Percentiles rank a stretch among this genome's conserved stretches.
These are phyloP conservation scores for Plasmopara viticola DNA, from an alignment of 352 stramenopile species.

Conservation along the genomic window DNA sequence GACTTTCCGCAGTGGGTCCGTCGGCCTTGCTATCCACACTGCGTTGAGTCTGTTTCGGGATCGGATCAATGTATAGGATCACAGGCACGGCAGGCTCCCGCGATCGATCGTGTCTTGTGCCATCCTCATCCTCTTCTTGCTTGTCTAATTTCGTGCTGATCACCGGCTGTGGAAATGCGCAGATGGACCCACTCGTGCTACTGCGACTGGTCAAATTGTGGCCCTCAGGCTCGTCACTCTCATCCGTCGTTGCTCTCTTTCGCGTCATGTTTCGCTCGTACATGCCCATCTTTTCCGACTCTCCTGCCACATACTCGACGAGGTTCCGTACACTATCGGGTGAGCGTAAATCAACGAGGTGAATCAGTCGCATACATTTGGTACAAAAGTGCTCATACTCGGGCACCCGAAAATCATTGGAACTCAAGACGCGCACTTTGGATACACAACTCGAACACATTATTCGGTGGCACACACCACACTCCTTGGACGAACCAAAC, in stretches of 20 bases:
- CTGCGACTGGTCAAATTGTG: constrained; percentile 16
- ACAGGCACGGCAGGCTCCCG: constrained; percentile 24
- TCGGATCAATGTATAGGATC: constrained; percentile 16
- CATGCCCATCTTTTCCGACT: constrained; percentile 22
- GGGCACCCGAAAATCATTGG: constrained; percentile 47
- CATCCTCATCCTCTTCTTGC: too few relatives aligned
- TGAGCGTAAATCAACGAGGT: constrained; percentile 54
- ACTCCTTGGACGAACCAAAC: constrained; percentile 53
- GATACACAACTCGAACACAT: constrained; percentile 58
- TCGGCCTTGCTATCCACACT: constrained; percentile 16
- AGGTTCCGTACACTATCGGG: constrained; percentile 37
- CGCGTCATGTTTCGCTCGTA: constrained; percentile 15
- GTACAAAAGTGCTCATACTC: constrained; percentile 60
- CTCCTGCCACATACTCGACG: constrained; percentile 32
- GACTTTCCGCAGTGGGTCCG: not conserved
- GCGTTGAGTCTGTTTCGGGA: constrained; percentile 12
- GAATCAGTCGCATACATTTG: constrained; percentile 56
- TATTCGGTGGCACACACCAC: constrained; percentile 51
- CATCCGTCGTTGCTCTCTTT: constrained; percentile 27
- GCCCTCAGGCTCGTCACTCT: constrained; percentile 22
- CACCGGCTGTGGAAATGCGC: constrained; percentile 19
- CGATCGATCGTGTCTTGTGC: not conserved
- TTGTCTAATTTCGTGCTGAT: constrained; percentile 4
- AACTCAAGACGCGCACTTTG: constrained; percentile 57
- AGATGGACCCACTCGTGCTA: constrained; percentile 21